phyloP scores from a whole-genome alignment of 495 filamentous ascomycete species.

The Tuber magnatum region DNA sequence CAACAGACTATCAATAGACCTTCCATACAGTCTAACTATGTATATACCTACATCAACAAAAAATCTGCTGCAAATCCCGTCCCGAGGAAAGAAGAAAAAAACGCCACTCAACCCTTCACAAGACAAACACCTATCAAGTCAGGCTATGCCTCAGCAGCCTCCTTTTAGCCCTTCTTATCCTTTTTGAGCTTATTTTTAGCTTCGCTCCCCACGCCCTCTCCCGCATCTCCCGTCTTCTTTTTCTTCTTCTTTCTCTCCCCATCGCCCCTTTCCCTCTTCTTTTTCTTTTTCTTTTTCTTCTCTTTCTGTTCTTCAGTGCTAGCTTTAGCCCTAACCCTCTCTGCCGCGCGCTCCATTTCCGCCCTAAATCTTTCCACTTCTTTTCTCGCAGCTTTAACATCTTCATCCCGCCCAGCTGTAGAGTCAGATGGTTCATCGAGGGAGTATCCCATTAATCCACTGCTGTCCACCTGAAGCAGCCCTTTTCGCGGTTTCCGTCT shows the following conservation, averaged over 20 bases:
- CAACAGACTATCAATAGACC: background rate
- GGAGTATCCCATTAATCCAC: constrained; percentile 59
- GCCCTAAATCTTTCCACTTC: constrained; percentile 76
- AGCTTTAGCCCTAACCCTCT: constrained; percentile 57
- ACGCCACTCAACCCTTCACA: background rate
- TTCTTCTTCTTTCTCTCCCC: constrained; percentile 38
- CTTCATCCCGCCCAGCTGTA: constrained; percentile 57
- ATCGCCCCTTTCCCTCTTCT: constrained; percentile 32
- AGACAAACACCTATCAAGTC: background rate
- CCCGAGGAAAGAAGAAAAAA: background rate
- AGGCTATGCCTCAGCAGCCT: constrained; percentile 31
- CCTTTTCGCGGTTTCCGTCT: constrained; percentile 44
- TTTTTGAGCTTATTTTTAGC: constrained; percentile 23
- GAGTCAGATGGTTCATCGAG: constrained; percentile 49
- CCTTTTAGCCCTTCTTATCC: constrained; percentile 26
- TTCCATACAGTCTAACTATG: background rate
- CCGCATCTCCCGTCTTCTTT: constrained; percentile 36
- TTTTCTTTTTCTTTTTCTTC: constrained; percentile 71
- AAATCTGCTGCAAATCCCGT: background rate
- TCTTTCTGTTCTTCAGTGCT: constrained; percentile 59
- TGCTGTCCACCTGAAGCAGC: constrained; percentile 78
- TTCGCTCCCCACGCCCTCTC: constrained; percentile 20
- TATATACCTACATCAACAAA: background rate
- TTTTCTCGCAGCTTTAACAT: constrained; percentile 76
- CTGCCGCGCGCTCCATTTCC: constrained; percentile 86